Evolutionary conservation across 2,329 filamentous ascomycete genomes (phyloP).

Genomic region (Pyrenophora seminiperda): DNA sequence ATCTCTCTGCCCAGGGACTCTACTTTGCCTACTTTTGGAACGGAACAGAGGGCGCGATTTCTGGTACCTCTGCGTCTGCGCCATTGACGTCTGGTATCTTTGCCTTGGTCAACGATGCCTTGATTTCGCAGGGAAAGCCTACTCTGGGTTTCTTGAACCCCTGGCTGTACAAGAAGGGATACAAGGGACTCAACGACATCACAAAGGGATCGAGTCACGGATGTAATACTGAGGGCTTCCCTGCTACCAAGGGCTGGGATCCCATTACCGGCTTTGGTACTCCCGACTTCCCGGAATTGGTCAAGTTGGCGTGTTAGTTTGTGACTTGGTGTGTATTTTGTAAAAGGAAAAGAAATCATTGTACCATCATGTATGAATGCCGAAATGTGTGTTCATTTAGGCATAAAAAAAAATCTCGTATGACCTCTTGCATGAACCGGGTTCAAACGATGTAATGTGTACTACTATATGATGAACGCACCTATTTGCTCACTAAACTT

Average conservation of each 20-base stretch:
- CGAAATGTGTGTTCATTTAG: not conserved
- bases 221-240: conserved; percentile 48
- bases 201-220: conserved; percentile 46
- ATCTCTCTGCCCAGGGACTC: conserved; percentile 65
- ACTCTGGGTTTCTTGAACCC: conserved; percentile 65
- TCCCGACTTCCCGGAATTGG: conserved; percentile 38
- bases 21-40: conserved; percentile 54
- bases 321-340: conserved; percentile 21
- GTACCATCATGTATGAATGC: not conserved
- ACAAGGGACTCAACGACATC: conserved; percentile 57
- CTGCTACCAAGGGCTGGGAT: conserved; percentile 45
- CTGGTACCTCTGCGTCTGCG: conserved; percentile 62
- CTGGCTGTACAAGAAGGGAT: conserved; percentile 60
- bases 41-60: conserved; percentile 47
- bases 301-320: conserved; percentile 25
- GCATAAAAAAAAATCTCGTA: too few species aligned
- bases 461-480: too few species aligned
- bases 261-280: conserved; percentile 47
- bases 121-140: conserved; percentile 56
- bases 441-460: too few species aligned
- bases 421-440: too few species aligned
- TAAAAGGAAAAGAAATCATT: not conserved
- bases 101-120: conserved; percentile 66
- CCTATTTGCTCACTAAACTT: too few species aligned
- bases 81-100: conserved; percentile 65